Base-by-base conservation (phyloP, 257 asterid species). In the Solanum habrochaites region DNA sequence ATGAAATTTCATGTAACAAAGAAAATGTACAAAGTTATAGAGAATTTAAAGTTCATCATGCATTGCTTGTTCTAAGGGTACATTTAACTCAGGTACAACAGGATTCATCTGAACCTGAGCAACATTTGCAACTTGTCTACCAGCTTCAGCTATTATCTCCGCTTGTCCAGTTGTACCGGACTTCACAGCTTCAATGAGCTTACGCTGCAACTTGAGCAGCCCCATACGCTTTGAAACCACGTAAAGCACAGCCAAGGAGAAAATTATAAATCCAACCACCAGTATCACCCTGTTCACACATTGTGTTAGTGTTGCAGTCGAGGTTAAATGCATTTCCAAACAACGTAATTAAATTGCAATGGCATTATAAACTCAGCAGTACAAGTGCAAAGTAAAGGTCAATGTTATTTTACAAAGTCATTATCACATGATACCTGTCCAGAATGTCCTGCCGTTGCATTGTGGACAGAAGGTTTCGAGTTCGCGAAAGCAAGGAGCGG, bases 161-260 rank as follows among this genome's bases (percentile, higher is more conserved):
- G 91, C 91, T 71, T 87, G 92, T 60, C 94, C 92, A 2, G 92
- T 92, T 94, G 90, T 93, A 87, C 99, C 99, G 74, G 96, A 88
- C 91, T 91, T 94, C 66, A 93, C 94, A 43, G 96, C 96, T 84
- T 92, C 92, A 70, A 95, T 82, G 13, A 97, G 90, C 90, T 90
- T 91, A 71, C 97, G 94, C 89, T 97, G 98, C 93, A 97, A 90
- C 93, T 90, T 95, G 85, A 97, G 96, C 47, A 95, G 29, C 52
- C 99, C 99, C 11, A 97, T 85, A 74, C 99, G 98, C 93, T 97
- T 97, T 3, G 99, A 95, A 25, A 95, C 99, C 37, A 97, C 99
- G 40, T 93, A 97, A 23, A 97, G 95, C 58, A 95, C 99, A 35
- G 96, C 99, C 93, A 95, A 90, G 6, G 99, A 91, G 93, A 97